phyloP scores from a whole-genome alignment of 116 monocot genomes.

The Cymodocea nodosa region DNA sequence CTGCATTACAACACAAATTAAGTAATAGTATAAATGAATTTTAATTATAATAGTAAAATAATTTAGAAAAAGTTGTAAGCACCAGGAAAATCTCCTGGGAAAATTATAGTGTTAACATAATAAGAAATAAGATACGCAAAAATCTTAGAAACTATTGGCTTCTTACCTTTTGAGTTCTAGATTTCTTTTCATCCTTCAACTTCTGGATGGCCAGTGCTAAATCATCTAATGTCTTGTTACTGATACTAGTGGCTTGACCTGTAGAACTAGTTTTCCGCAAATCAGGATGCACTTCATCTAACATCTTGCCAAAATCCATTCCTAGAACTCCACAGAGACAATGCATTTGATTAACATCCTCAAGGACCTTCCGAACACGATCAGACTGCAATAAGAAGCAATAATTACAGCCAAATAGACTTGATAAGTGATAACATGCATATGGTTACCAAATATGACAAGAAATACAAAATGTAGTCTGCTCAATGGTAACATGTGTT shows the following conservation, averaged over 20 bases:
- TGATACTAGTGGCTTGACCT: conserved; percentile 57
- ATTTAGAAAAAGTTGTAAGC: too few species aligned
- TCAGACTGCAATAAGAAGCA: conserved; percentile 39
- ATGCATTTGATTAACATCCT: conserved; percentile 76
- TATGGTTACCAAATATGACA: too few species aligned
- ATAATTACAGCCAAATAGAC: background rate
- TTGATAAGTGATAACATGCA: background rate
- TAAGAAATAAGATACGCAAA: background rate
- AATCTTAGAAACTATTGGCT: background rate
- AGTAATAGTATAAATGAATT: too few species aligned
- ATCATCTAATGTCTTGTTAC: conserved; percentile 65
- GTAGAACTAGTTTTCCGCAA: conserved; percentile 35
- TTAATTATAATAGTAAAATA: too few species aligned
- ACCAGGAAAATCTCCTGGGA: too few species aligned
- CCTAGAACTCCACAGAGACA: conserved; percentile 72
- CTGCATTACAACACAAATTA: too few species aligned
- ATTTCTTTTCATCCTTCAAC: conserved; percentile 56
- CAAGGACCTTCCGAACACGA: conserved; percentile 65
- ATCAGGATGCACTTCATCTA: conserved; percentile 79
- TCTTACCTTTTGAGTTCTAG: conserved; percentile 46
- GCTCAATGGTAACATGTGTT: too few species aligned
- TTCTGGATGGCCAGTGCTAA: conserved; percentile 36
- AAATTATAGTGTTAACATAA: too few species aligned
- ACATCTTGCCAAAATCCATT: conserved; percentile 52
- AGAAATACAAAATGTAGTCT: too few species aligned